Evolutionary conservation across 1,139 yeast species (phyloP).

Genomic region (Suhomyces wounanorum): DNA sequence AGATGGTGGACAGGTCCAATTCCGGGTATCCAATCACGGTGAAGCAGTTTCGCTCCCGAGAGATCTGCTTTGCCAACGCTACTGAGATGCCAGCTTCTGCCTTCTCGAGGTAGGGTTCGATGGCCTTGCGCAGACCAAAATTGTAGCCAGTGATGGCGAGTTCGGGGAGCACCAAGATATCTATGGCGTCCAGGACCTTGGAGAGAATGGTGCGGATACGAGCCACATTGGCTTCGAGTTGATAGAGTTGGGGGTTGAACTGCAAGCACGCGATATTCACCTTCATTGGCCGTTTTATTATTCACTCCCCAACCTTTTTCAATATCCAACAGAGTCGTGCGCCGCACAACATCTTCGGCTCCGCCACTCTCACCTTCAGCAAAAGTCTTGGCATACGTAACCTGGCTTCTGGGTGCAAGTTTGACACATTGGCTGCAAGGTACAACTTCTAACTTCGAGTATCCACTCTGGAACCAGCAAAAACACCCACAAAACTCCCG

Average conservation of each 20-base stretch:
- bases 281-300: slow-evolving; percentile 21
- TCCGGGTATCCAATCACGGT: slow-evolving; percentile 89
- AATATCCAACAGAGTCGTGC: not conserved
- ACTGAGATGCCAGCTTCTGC: slow-evolving; percentile 34
- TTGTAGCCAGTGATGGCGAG: slow-evolving; percentile 86
- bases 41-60: slow-evolving; percentile 56
- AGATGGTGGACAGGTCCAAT: slow-evolving; percentile 37
- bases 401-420: slow-evolving; percentile 1
- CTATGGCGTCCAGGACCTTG: slow-evolving; percentile 38
- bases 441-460: not conserved
- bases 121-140: slow-evolving; percentile 52
- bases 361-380: not conserved
- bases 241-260: slow-evolving; percentile 65
- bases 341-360: not conserved
- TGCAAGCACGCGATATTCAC: slow-evolving; percentile 68
- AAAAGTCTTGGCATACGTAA: slow-evolving; percentile 7
- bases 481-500: not conserved
- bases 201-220: slow-evolving; percentile 47
- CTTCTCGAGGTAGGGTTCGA: slow-evolving; percentile 60
- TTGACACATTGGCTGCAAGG: slow-evolving; percentile 11
- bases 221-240: slow-evolving; percentile 53
- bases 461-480: not conserved
- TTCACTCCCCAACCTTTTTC: not conserved
- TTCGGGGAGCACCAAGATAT: slow-evolving; percentile 78
- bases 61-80: slow-evolving; percentile 58